phyloP scores from a whole-genome alignment of 1,139 yeast genomes.

The Lodderomyces parapsilosis region DNA sequence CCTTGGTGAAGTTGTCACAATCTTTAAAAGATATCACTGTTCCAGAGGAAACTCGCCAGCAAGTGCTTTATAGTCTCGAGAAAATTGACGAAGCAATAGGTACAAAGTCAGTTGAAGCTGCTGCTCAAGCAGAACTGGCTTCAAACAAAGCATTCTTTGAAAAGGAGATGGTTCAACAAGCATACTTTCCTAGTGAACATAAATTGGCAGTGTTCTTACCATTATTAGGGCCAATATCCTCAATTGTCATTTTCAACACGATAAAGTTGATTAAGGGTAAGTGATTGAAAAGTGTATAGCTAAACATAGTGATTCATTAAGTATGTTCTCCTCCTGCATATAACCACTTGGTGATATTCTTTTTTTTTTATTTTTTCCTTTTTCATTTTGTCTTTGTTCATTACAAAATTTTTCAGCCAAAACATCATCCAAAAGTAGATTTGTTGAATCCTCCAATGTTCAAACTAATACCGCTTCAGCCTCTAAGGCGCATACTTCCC shows the following conservation, averaged over 20 bases:
- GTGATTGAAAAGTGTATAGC: too few relatives aligned
- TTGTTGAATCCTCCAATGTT: background rate
- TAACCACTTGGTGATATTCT: too few relatives aligned
- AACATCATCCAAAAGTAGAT: background rate
- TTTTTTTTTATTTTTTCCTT: background rate
- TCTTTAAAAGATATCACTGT: conserved; percentile 76
- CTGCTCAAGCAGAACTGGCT: conserved; percentile 53
- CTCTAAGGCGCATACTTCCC: background rate
- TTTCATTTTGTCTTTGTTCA: background rate
- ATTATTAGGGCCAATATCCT: conserved; percentile 75
- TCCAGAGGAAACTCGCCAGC: conserved; percentile 59
- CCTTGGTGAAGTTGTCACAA: conserved; percentile 16
- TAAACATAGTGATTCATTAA: too few relatives aligned
- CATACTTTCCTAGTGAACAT: conserved; percentile 92
- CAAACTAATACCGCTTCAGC: conserved; percentile 3
- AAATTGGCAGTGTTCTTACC: conserved; percentile 92
- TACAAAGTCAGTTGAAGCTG: conserved; percentile 44
- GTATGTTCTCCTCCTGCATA: conserved; percentile 1
- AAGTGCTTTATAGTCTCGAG: conserved; percentile 42
- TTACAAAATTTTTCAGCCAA: conserved; percentile 2
- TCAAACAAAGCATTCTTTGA: conserved; percentile 87
- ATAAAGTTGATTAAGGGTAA: conserved; percentile 25
- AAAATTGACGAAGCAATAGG: conserved; percentile 34
- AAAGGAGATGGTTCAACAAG: conserved; percentile 92
- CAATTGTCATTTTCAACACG: conserved; percentile 65